phyloP scores from a whole-genome alignment of 371 early-diverging fungal genomes.

The Lichtheimia ornata region DNA sequence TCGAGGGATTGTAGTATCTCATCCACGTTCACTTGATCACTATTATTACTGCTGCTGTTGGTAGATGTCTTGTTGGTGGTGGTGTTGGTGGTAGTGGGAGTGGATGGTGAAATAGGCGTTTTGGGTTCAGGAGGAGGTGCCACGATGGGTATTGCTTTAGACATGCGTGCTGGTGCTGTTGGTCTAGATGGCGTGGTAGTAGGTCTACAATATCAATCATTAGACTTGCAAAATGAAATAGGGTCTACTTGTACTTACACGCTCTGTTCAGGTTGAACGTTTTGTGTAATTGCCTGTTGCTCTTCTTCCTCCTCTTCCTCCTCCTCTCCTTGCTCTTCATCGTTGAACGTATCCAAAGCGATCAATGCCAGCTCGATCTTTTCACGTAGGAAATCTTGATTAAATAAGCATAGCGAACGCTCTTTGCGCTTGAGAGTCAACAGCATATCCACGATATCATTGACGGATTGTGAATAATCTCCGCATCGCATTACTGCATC shows the following conservation, averaged over 20 bases:
- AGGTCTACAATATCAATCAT: too few relatives aligned
- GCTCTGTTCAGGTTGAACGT: constrained; percentile 1
- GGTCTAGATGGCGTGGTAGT: too few relatives aligned
- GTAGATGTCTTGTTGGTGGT: constrained; percentile 2
- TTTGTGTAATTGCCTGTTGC: too few relatives aligned
- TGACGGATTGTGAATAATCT: constrained; percentile 27
- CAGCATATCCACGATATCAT: constrained; percentile 54
- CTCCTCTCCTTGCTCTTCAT: constrained; percentile 26
- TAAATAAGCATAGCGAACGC: constrained; percentile 50
- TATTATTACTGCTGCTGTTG: too few relatives aligned
- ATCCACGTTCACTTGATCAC: too few relatives aligned
- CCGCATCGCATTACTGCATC: constrained; percentile 42
- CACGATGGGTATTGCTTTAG: constrained; percentile 40
- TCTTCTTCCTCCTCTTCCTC: constrained; percentile 5
- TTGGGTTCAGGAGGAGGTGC: constrained; percentile 20
- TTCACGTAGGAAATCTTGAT: constrained; percentile 43
- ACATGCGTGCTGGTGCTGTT: background rate
- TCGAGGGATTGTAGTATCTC: constrained; percentile 15
- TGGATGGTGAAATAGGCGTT: constrained; percentile 5
- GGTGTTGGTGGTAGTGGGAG: constrained; percentile 1
- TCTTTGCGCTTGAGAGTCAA: constrained; percentile 51
- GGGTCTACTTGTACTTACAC: background rate
- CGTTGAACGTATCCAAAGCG: constrained; percentile 41
- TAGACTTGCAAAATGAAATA: too few relatives aligned
- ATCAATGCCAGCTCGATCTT: constrained; percentile 44